Evolutionary conservation across 208 protist species (phyloP), one percentile per base, ranked within the genome.

Genomic region (Wallacemonas sp.): DNA sequence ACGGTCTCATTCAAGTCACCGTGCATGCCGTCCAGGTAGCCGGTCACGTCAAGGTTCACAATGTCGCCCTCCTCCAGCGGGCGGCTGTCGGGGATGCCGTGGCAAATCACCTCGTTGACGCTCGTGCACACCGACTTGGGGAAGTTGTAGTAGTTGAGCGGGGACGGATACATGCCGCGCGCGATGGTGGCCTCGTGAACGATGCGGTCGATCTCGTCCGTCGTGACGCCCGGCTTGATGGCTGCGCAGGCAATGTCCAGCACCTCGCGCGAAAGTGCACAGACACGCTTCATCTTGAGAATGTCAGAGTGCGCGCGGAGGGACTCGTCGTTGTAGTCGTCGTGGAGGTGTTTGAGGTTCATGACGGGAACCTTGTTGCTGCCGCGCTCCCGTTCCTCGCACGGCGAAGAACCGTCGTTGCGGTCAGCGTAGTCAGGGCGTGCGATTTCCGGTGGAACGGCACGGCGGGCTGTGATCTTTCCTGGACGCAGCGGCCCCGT

Each of bases 141-240:
- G 73, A 99, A 99, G 58, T 88, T 85, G 76, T 97, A 92, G 77
- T 99, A 99, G 78, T 99, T 99, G 17, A 99, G 87, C 29, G 98
- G 98, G 0, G 98, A 99, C 12, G 98, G 98, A 75, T 99, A 99
- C 71, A 95, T 95, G 44, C 82, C 72, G 8, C 96, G 84, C 68
- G 81, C 92, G 34, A 98, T 87, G 12, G 85, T 94, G 9, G 89
- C 89, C 45, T 97, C 87, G 66, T 98, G 92, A 12, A 97, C 87
- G 29, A 98, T 89, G 53, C 79, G 83, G 78, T 99, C 98, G 46
- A 99, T 92, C 71, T 99, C 98, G 61, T 99, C 98, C 0, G 97
- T 98, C 13, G 98, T 99, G 19, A 99, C 71, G 34, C 98, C 98
- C 6, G 92, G 83, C 36, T 78, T 76, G 22, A 98, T 87, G 3